Percentiles rank a stretch among this genome's conserved stretches.
phyloP scores from a whole-genome alignment of 1,139 yeast genomes.

The Ogataea hybrid region DNA sequence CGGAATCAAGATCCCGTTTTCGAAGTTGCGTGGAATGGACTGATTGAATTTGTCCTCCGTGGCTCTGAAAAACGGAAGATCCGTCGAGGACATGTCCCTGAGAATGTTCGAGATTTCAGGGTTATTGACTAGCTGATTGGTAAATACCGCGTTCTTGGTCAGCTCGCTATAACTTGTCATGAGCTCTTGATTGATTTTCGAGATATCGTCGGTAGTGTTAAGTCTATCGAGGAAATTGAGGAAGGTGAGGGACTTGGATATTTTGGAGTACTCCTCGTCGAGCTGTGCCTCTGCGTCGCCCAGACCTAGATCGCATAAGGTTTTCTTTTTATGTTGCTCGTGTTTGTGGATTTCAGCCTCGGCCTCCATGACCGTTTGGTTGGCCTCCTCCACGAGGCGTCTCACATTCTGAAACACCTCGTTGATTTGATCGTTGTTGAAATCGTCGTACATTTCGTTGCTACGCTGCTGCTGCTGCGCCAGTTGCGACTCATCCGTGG shows the following conservation, averaged over 20 bases:
- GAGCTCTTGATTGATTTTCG: conserved; percentile 22
- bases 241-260: conserved; percentile 26
- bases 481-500: conserved; percentile 5
- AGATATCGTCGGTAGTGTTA: conserved; percentile 20
- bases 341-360: conserved; percentile 23
- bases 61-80: conserved; percentile 20
- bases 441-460: conserved; percentile 13
- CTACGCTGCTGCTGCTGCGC: conserved; percentile 3
- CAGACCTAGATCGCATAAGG: conserved; percentile 3
- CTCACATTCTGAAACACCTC: conserved; percentile 27
- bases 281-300: conserved; percentile 9
- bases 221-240: conserved; percentile 26
- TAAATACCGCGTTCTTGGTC: conserved; percentile 21
- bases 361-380: conserved; percentile 27
- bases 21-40: conserved; percentile 59
- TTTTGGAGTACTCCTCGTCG: conserved; percentile 26
- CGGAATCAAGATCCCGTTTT: conserved; percentile 77
- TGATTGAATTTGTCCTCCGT: conserved; percentile 25
- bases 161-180: conserved; percentile 24
- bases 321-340: conserved; percentile 10
- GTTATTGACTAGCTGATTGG: conserved; percentile 24
- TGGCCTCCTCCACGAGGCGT: conserved; percentile 25
- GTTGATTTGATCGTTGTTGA: conserved; percentile 19
- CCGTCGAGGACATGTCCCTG: conserved; percentile 16
- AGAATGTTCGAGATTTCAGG: conserved; percentile 29